Conservation (phyloP, 2,329 filamentous ascomycete genomes). For the Ophiostoma himal-ulmi region DNA sequence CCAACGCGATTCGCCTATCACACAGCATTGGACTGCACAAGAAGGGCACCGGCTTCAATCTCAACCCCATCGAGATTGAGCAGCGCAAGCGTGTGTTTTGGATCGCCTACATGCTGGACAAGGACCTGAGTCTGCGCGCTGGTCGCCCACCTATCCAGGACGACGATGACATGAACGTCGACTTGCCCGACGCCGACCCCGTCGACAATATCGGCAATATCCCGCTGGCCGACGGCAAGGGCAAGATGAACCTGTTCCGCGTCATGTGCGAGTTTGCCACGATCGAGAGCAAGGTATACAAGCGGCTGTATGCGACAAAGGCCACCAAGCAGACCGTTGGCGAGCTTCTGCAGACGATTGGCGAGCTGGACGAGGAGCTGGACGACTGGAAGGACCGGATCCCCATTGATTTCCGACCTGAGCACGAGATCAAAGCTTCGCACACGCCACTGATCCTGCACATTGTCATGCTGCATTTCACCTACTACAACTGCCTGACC, state of each 20-base stretch:
- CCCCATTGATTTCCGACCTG: conserved; percentile 91
- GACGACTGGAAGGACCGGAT: conserved; percentile 97
- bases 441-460: conserved; percentile 93
- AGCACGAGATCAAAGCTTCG: conserved; percentile 88
- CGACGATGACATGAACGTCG: conserved; percentile 82
- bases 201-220: conserved; percentile 93
- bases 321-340: conserved; percentile 88
- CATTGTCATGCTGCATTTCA: conserved; percentile 88
- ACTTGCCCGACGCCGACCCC: conserved; percentile 85
- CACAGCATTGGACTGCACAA: conserved; percentile 96
- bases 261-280: conserved; percentile 86
- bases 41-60: conserved; percentile 81
- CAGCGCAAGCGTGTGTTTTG: conserved; percentile 66
- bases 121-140: conserved; percentile 55
- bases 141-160: conserved; percentile 57
- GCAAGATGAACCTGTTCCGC: conserved; percentile 91
- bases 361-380: conserved; percentile 80
- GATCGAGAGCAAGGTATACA: conserved; percentile 93
- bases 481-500: conserved; percentile 95
- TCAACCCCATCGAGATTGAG: conserved; percentile 90
- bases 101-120: conserved; percentile 61
- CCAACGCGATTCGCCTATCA: conserved; percentile 80
- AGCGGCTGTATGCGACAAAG: conserved; percentile 83
- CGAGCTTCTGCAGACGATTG: conserved; percentile 89
- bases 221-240: conserved; percentile 77